Evolutionary conservation across 1,284 basidiomycete genomes (phyloP).

Genomic region (Cerioporus squamosus): DNA sequence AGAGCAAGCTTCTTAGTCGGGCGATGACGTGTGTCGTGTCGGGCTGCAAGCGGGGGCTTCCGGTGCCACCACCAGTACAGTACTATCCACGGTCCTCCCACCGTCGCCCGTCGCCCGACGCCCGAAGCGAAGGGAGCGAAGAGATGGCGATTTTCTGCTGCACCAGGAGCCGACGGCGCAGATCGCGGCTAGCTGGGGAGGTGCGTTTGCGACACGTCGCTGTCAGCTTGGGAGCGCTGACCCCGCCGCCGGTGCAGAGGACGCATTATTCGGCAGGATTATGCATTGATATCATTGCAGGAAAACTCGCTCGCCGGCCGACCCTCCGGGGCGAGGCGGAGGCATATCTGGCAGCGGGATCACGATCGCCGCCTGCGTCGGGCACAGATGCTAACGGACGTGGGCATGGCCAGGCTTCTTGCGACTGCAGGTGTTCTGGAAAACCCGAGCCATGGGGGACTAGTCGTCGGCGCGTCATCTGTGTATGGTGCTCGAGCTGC

Average conservation of each 20-base stretch:
- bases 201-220: no score
- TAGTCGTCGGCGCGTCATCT: no score
- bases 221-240: no score
- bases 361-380: conserved; percentile 4
- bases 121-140: no score
- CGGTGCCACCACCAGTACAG: neutral
- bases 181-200: no score
- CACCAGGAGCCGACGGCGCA: no score
- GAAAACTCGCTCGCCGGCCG: neutral
- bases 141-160: no score
- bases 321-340: neutral
- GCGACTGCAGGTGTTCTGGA: neutral
- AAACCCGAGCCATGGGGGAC: neutral
- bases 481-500: neutral
- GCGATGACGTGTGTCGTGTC: neutral
- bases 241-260: no score
- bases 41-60: no score
- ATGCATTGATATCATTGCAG: no score
- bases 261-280: no score
- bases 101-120: no score
- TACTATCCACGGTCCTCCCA: neutral
- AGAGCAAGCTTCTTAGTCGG: neutral
- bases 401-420: neutral
- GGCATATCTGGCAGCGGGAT: conserved; percentile 1
- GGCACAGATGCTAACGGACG: neutral